Percentiles rank a stretch among this genome's conserved stretches.
Conservation (phyloP, 192 early-diverging fungal species). For the Thoreauomyces humboldtii region DNA sequence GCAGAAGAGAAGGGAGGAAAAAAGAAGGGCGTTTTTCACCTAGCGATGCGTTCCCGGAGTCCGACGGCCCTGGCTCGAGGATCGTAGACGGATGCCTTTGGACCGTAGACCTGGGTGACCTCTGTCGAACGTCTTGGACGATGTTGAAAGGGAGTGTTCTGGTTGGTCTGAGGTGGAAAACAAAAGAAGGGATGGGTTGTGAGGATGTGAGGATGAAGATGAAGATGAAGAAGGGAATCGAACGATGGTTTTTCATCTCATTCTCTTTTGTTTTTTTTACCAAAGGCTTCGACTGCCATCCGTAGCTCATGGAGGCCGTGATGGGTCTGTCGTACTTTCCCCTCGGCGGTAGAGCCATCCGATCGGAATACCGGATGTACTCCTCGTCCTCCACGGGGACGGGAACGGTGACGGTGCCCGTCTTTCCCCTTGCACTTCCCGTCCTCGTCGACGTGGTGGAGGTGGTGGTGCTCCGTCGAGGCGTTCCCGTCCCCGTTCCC, state of each 20-base stretch:
- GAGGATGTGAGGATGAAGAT: neutral
- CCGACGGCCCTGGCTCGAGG: constrained; percentile 4
- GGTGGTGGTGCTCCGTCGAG: neutral
- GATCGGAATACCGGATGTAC: neutral
- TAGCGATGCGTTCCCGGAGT: too few species aligned
- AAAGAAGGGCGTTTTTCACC: too few species aligned
- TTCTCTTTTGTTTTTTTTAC: too few species aligned
- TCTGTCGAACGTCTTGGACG: constrained; percentile 8
- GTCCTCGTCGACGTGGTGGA: neutral
- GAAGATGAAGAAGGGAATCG: neutral
- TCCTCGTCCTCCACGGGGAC: neutral
- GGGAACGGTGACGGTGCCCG: neutral
- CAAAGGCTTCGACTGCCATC: constrained; percentile 8
- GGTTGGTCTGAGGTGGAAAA: constrained; percentile 1
- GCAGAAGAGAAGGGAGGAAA: too few species aligned
- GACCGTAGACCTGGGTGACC: constrained; percentile 3
- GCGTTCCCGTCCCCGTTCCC: neutral
- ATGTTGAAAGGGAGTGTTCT: neutral
- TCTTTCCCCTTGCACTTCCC: neutral
- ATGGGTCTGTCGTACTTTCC: neutral
- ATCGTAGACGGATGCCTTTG: constrained; percentile 2
- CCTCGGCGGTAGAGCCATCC: neutral
- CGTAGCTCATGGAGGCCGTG: neutral
- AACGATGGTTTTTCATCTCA: too few species aligned
- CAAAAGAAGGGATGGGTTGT: too few species aligned